Base-by-base conservation (phyloP, 2,329 filamentous ascomycete species). In the Nemania serpens region DNA sequence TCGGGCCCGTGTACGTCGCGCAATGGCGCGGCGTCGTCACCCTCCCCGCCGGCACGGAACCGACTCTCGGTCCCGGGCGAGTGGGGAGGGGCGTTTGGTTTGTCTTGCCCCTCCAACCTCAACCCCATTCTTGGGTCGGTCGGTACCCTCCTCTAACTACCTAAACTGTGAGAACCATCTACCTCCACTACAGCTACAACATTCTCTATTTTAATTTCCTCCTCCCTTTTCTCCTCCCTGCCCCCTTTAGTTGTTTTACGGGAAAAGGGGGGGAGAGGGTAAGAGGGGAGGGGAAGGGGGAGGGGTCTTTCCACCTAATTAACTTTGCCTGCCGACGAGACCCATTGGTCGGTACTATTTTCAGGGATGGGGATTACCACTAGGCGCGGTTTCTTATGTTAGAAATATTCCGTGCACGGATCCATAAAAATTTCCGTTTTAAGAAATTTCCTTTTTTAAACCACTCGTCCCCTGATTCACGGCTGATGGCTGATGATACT, bases 51-150 rank as follows among this genome's bases (percentile, higher is more conserved):
- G 42, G 47, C 1, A 36, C 56, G 60, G 60, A 59, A 59, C 60
- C 60, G 59, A 62, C 15, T 2, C 13, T 62, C 59, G 59, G 59
- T 59, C 55, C 59, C 59, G 59, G 29, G 20, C 1, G 25, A 29
- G 25, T 29, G 25, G 25, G 25, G 25, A n/a, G 11, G 36, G 36
- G 36, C 36, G 6, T 4, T 12, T 5, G 2, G 17, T 43, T n/a
- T 45, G 42, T 13, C 5, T 22, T 45, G 18, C 12, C 7, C 17
- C 5, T 6, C 17, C 18, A 25, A 9, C 12, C 12, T 46, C 11
- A 46, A 13, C 36, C 36, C 25, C 25, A 29, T 29, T 7, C 25
- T 29, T 29, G 25, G 25, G 25, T 29, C 25, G 25, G 25, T 29
- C n/a, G n/a, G n/a, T n/a, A n/a, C n/a, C n/a, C n/a, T n/a, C n/a